Percentiles rank a stretch among this genome's conserved stretches.
Evolutionary conservation across 768 basidiomycete species (phyloP).

Genomic region (Boletus bicolor): DNA sequence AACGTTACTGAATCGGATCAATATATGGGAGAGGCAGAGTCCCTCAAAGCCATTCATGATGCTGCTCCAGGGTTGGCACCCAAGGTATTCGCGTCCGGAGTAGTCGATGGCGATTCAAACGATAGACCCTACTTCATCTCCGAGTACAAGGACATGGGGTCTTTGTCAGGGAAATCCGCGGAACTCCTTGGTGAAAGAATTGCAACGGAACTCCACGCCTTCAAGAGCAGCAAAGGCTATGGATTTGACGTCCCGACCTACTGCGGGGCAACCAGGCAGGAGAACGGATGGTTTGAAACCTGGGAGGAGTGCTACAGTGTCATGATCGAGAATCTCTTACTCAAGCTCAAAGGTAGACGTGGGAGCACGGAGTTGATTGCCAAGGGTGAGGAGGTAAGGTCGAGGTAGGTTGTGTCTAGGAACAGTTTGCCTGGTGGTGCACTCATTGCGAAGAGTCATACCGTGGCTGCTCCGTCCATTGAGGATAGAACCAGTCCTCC

Average conservation of each 20-base stretch:
- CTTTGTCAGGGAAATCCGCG: constrained; percentile 46
- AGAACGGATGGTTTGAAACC: constrained; percentile 68
- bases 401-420: constrained; percentile 36
- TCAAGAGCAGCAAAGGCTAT: constrained; percentile 53
- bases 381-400: constrained; percentile 50
- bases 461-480: constrained; percentile 62
- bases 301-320: constrained; percentile 70
- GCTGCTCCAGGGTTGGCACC: constrained; percentile 74
- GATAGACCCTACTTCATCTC: constrained; percentile 64
- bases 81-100: constrained; percentile 48
- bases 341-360: constrained; percentile 41
- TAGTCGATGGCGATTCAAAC: constrained; percentile 26
- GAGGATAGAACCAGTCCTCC: constrained; percentile 58
- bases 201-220: constrained; percentile 62
- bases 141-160: constrained; percentile 62
- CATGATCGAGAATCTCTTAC: constrained; percentile 58
- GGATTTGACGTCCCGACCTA: constrained; percentile 75
- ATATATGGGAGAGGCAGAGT: constrained; percentile 64
- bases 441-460: constrained; percentile 53
- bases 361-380: constrained; percentile 44
- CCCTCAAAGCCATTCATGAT: constrained; percentile 55
- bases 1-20: constrained; percentile 54
- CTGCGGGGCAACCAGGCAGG: constrained; percentile 67
- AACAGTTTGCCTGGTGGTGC: background rate
- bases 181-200: constrained; percentile 54